Percentiles rank a stretch among this genome's conserved stretches.
These are phyloP conservation scores for Aspergillus egyptiacus DNA, from an alignment of 495 filamentous ascomycete species.

Conservation along the genomic window DNA sequence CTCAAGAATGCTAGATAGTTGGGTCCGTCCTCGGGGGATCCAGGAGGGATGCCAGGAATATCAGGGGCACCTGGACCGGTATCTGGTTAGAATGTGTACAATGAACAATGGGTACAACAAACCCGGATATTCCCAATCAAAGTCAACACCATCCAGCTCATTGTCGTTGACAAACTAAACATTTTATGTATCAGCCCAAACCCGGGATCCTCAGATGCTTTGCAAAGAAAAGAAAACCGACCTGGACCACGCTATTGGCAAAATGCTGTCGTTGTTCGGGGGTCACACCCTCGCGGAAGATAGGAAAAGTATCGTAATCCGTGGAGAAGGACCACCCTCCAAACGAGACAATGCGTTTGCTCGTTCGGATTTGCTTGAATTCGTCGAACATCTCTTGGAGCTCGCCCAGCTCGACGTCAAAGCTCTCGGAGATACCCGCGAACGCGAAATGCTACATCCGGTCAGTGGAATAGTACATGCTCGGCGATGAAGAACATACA, in stretches of 20 bases:
- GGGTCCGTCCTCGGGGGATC: conserved; percentile 1
- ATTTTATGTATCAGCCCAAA: neutral
- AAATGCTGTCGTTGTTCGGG: neutral
- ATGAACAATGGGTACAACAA: neutral
- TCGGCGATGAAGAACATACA: neutral
- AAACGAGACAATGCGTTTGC: conserved; percentile 34
- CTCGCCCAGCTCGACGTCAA: conserved; percentile 21
- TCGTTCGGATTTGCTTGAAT: conserved; percentile 17
- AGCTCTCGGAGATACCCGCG: conserved; percentile 26
- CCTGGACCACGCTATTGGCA: conserved; percentile 13
- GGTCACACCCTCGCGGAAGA: conserved; percentile 29
- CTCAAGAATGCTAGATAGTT: conserved; percentile 27
- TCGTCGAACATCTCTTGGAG: conserved; percentile 14
- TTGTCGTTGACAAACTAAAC: neutral
- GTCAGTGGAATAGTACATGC: conserved; percentile 24
- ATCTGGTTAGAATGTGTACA: neutral
- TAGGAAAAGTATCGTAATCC: conserved; percentile 23
- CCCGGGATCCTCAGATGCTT: neutral
- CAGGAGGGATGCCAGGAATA: conserved; percentile 34
- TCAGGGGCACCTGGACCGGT: conserved; percentile 19
- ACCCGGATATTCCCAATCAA: conserved; percentile 7
- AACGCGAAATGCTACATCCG: conserved; percentile 33
- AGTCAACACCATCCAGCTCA: neutral
- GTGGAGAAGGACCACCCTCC: conserved; percentile 46
- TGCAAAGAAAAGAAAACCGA: neutral